Base-by-base conservation (phyloP, 352 stramenopile species). In the Pythium rishiriense region DNA sequence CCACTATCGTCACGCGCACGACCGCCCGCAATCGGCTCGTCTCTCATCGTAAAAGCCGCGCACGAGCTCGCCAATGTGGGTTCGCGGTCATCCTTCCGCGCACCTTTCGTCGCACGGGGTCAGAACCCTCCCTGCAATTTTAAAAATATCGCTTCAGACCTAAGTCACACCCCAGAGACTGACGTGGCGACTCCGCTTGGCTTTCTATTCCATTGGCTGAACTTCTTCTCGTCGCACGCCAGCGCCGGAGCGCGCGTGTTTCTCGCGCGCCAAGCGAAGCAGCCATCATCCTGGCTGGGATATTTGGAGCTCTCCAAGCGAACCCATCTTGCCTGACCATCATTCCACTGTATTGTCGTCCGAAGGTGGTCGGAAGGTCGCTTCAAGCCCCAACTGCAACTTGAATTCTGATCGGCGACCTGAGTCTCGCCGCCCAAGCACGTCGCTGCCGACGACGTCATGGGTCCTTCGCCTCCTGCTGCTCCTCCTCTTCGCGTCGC, bases 351-450 rank as follows among this genome's bases (percentile, higher is more conserved):
- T 14, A 41, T 21, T 45, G 59, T 59, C n/a, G 37, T 15, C 15
- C 29, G 41, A 64, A 58, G 21, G 53, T 62, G n/a, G 28, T 17
- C 2, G 26, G 55, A 64, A 64, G 15, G 57, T 65, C 12, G 35
- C 25, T 5, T 21, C 8, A 58, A 65, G 19, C 25, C 29, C 39
- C 50, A 67, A 67, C 60, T 67, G 60, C 60, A 67, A 61, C 51
- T 17, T 63, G 43, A 10, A 15, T 39, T 43, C 41, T 43, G 48
- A 54, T 51, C 11, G 24, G 17, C 26, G 35, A 46, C 45, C 55
- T 54, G 46, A 58, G 57, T 54, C 57, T 10, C n/a, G 2, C 24
- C 26, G 19, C 19, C 5, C 19, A 43, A 28, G n/a, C 28, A 58
- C 58, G 58, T 28, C 31, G 22, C 58, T 65, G 35, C 9, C 47